Evolutionary conservation across 306 rosid species (phyloP).

Genomic region (Amphicarpaea edgeworthii): DNA sequence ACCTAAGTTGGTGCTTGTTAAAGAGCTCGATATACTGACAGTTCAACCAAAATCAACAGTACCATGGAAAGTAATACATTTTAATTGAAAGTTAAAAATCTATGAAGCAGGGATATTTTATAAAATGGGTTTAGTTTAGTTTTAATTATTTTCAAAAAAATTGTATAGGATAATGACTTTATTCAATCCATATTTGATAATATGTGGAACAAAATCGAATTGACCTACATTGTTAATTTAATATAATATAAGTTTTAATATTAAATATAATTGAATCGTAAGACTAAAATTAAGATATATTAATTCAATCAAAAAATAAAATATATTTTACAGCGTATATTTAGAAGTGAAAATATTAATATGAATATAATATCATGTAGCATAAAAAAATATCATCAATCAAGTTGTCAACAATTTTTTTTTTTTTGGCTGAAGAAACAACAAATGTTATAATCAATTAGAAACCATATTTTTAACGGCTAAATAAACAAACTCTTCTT

Average conservation of each 20-base stretch:
- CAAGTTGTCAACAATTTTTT: no score
- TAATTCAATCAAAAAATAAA: background rate
- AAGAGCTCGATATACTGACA: conserved; percentile 15
- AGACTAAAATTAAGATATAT: background rate
- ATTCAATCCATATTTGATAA: background rate
- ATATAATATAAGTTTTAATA: background rate
- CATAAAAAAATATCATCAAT: background rate
- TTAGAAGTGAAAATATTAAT: background rate
- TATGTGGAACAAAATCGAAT: background rate
- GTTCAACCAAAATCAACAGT: conserved; percentile 11
- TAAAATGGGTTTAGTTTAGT: background rate
- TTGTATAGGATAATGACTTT: background rate
- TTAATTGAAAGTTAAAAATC: background rate
- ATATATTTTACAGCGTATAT: background rate
- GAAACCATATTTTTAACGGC: no score
- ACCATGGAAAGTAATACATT: background rate
- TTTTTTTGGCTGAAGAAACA: no score
- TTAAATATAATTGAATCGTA: background rate
- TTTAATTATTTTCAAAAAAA: background rate
- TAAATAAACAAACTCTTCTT: no score
- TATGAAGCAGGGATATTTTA: background rate
- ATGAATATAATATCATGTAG: background rate
- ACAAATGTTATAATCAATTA: no score
- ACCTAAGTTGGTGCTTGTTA: background rate
- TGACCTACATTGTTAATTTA: background rate